These are phyloP conservation scores for Cudoniella acicularis DNA, from an alignment of 495 filamentous ascomycete genomes.

Conservation along the genomic window DNA sequence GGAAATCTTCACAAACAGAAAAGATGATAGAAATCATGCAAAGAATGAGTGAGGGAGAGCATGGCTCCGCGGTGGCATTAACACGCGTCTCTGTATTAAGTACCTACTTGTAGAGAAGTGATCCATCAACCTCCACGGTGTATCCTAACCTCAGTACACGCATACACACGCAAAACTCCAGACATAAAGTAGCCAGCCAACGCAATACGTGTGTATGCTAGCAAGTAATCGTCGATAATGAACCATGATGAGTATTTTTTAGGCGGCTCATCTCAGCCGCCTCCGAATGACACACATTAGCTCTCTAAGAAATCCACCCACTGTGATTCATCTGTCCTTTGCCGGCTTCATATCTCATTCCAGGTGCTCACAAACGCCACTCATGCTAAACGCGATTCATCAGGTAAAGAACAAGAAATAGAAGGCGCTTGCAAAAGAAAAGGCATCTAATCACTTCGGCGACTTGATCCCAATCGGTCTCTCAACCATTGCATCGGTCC, in stretches of 20 bases:
- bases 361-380: not conserved
- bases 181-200: too few species aligned
- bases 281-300: too few species aligned
- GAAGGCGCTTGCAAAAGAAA: not conserved
- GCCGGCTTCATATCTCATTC: not conserved
- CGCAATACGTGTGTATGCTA: not conserved
- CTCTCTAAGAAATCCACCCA: too few species aligned
- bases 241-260: too few species aligned
- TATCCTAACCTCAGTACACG: too few species aligned
- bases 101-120: conserved; percentile 41
- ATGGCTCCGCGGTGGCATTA: conserved; percentile 47
- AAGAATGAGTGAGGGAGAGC: conserved; percentile 46
- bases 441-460: conserved; percentile 9
- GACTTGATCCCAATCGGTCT: conserved; percentile 27
- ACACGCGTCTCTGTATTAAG: conserved; percentile 54
- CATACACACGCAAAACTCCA: too few species aligned
- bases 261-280: too few species aligned
- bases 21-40: conserved; percentile 58
- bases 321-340: not conserved
- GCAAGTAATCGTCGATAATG: too few species aligned
- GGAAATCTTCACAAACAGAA: conserved; percentile 26
- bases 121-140: too few species aligned
- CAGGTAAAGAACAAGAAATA: not conserved
- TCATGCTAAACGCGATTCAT: conserved; percentile 1
- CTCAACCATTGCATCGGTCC: conserved; percentile 37